Evolutionary conservation across 495 filamentous ascomycete species (phyloP).

Genomic region (Barbatosphaeria neglecta): DNA sequence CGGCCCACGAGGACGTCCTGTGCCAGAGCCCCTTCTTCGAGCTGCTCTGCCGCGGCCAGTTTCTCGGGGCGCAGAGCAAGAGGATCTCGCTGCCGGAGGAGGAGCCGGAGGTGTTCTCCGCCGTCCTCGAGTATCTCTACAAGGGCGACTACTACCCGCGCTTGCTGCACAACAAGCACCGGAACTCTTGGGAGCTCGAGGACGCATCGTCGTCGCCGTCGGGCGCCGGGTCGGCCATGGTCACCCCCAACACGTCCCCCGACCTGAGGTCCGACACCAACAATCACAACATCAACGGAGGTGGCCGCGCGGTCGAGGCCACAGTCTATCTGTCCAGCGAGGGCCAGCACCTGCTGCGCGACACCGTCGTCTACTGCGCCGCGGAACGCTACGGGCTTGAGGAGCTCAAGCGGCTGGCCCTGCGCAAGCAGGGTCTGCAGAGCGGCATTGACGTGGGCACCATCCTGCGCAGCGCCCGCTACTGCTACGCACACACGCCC

Average conservation of each 20-base stretch:
- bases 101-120: conserved; percentile 81
- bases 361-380: conserved; percentile 85
- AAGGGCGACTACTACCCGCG: conserved; percentile 83
- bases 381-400: conserved; percentile 72
- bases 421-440: conserved; percentile 87
- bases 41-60: conserved; percentile 45
- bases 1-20: conserved; percentile 80
- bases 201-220: conserved; percentile 17
- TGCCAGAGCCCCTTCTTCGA: conserved; percentile 66
- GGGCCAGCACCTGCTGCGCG: conserved; percentile 62
- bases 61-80: conserved; percentile 52
- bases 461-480: conserved; percentile 81
- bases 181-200: conserved; percentile 62
- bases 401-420: conserved; percentile 68
- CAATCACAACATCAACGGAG: conserved; percentile 12
- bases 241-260: conserved; percentile 5
- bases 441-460: conserved; percentile 71
- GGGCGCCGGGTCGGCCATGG: no score
- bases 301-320: conserved; percentile 39
- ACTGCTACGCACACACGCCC: conserved; percentile 87
- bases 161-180: conserved; percentile 55
- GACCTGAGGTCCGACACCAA: conserved; percentile 1
- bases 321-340: conserved; percentile 58
- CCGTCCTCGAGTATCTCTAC: conserved; percentile 84
- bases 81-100: conserved; percentile 73